Evolutionary conservation across 2,329 filamentous ascomycete genomes (phyloP).

Genomic region (Botryotinia convoluta): DNA sequence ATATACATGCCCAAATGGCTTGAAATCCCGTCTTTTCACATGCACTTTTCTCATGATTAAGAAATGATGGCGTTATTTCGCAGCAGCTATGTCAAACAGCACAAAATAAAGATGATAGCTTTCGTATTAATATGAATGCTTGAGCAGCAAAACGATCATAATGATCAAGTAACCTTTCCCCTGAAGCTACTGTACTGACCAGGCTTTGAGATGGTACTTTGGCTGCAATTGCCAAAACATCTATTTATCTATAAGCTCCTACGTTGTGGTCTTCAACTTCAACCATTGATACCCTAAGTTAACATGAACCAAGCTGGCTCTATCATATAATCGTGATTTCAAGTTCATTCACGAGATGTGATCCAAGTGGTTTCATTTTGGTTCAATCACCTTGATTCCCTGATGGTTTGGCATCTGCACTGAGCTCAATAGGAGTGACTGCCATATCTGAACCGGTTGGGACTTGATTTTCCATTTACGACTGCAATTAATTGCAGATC

Average conservation of each 20-base stretch:
- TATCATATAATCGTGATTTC: no score
- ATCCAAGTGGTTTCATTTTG: slow-evolving; percentile 51
- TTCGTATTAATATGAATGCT: no score
- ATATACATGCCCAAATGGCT: not conserved
- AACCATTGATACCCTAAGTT: no score
- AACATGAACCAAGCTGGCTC: no score
- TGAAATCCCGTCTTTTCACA: no score
- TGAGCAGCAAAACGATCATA: not conserved
- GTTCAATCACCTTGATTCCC: not conserved
- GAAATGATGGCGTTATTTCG: not conserved
- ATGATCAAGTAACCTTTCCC: rapidly evolving
- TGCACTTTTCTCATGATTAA: not conserved
- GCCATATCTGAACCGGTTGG: not conserved
- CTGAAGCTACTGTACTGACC: not conserved
- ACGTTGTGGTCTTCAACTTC: not conserved
- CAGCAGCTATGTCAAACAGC: not conserved
- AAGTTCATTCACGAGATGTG: slow-evolving; percentile 42
- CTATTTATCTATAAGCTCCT: not conserved
- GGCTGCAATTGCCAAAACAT: no score
- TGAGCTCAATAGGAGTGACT: not conserved
- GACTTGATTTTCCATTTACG: not conserved
- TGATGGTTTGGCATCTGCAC: not conserved
- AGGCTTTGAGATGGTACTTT: not conserved
- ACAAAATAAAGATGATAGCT: not conserved
- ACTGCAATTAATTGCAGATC: not conserved